These are phyloP conservation scores for Paecilomyces fulvus DNA, from an alignment of 2,329 filamentous ascomycete genomes.

Conservation along the genomic window DNA sequence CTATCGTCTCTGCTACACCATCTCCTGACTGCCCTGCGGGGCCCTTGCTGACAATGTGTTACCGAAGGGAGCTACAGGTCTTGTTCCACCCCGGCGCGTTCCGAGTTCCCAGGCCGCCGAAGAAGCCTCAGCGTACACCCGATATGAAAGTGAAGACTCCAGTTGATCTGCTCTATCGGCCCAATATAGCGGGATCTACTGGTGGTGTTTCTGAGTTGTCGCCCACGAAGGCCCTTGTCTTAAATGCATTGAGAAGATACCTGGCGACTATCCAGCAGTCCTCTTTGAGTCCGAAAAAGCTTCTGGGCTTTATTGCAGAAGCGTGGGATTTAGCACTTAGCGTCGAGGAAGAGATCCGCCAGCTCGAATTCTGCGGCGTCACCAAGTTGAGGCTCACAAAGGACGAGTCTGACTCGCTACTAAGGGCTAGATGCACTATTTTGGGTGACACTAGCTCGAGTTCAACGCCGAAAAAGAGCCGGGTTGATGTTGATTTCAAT, in stretches of 20 bases:
- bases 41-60: conserved; percentile 33
- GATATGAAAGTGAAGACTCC: neutral
- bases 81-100: conserved; percentile 35
- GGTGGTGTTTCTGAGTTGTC: conserved; percentile 17
- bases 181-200: conserved; percentile 11
- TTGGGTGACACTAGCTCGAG: conserved; percentile 16
- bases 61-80: conserved; percentile 33
- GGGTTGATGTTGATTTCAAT: conserved; percentile 33
- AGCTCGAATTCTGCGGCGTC: conserved; percentile 38
- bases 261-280: conserved; percentile 28
- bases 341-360: conserved; percentile 36
- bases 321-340: conserved; percentile 35
- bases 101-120: conserved; percentile 10
- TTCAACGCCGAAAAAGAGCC: conserved; percentile 2
- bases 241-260: conserved; percentile 33
- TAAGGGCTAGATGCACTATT: conserved; percentile 32
- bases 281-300: conserved; percentile 25
- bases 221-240: conserved; percentile 32
- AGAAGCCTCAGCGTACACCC: conserved; percentile 1
- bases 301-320: conserved; percentile 33
- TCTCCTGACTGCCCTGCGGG: conserved; percentile 19
- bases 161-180: neutral
- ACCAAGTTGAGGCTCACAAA: conserved; percentile 28
- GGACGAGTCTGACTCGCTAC: conserved; percentile 12
- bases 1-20: conserved; percentile 28